Conservation (phyloP, 2,329 filamentous ascomycete genomes). For the Aspergillus calidoustus region DNA sequence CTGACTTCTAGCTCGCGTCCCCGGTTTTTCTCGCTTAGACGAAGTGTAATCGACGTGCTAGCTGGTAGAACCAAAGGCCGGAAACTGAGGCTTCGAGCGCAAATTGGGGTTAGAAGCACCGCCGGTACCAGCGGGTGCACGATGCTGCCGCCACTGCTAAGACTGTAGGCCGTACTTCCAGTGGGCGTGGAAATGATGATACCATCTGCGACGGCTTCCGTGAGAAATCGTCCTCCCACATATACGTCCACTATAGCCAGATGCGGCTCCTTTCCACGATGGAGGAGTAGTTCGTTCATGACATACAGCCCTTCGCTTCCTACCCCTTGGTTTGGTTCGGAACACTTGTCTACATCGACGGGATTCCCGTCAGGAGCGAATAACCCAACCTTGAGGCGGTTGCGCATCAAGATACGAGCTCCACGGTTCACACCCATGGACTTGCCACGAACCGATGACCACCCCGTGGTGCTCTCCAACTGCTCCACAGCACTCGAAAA, state of each 20-base stretch:
- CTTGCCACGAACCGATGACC: conserved; percentile 78
- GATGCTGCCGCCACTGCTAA: conserved; percentile 91
- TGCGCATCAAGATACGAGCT: conserved; percentile 82
- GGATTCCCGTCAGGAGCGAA: conserved; percentile 68
- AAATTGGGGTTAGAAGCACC: conserved; percentile 90
- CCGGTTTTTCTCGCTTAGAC: conserved; percentile 79
- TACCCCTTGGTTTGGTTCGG: conserved; percentile 32
- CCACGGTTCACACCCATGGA: conserved; percentile 75
- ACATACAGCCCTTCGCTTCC: conserved; percentile 63
- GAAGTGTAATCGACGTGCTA: conserved; percentile 80
- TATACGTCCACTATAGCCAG: conserved; percentile 90
- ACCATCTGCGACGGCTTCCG: conserved; percentile 91
- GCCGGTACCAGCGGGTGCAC: conserved; percentile 91
- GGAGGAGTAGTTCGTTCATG: conserved; percentile 94
- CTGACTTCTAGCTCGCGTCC: conserved; percentile 77
- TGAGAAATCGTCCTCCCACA: conserved; percentile 86
- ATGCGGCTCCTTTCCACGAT: conserved; percentile 87
- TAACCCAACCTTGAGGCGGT: conserved; percentile 83
- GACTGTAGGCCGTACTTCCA: conserved; percentile 90
- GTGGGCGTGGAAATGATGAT: conserved; percentile 94
- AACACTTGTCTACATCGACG: conserved; percentile 56
- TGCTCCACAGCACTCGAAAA: conserved; percentile 31
- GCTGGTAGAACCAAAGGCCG: conserved; percentile 86
- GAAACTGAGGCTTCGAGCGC: conserved; percentile 88
- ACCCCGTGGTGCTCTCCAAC: conserved; percentile 55